A percentile compares a stretch with the other conserved stretches of the same genome.
phyloP scores from a whole-genome alignment of 106 monocot genomes.

The Chionographis japonica region DNA sequence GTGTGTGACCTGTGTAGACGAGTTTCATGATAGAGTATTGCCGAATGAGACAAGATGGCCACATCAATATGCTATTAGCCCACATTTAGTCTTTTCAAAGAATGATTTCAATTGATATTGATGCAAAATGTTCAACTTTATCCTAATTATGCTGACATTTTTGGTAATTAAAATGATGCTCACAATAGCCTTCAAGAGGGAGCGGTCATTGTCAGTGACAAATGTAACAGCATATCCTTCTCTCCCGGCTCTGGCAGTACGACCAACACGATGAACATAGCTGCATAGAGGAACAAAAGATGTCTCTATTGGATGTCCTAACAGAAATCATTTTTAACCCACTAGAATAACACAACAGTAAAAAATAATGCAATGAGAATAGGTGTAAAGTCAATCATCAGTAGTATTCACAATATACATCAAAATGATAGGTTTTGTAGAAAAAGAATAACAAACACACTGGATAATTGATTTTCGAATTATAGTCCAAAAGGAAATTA shows the following conservation, averaged over 20 bases:
- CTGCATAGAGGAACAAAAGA: conserved; percentile 39
- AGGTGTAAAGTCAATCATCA: not conserved
- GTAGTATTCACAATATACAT: not conserved
- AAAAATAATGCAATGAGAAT: not conserved
- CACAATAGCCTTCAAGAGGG: conserved; percentile 92
- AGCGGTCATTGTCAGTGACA: conserved; percentile 90
- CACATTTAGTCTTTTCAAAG: not conserved
- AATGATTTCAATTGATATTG: not conserved
- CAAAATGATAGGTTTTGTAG: not conserved
- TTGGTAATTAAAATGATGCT: conserved; percentile 20
- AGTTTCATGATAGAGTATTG: too few species aligned
- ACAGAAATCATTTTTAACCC: not conserved
- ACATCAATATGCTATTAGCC: too few species aligned
- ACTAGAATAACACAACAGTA: not conserved
- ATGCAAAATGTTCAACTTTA: not conserved
- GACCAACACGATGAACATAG: conserved; percentile 98
- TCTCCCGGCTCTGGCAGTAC: conserved; percentile 93
- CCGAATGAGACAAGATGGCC: too few species aligned
- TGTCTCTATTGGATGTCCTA: not conserved
- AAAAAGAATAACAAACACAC: too few species aligned
- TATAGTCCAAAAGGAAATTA: too few species aligned
- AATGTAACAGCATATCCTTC: conserved; percentile 98
- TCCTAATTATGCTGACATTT: too few species aligned
- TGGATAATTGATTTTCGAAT: too few species aligned
- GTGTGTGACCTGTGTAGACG: too few species aligned